Percentiles rank a stretch among this genome's conserved stretches.
phyloP scores from a whole-genome alignment of 139 green algal species.

The Chlorella sp. region DNA sequence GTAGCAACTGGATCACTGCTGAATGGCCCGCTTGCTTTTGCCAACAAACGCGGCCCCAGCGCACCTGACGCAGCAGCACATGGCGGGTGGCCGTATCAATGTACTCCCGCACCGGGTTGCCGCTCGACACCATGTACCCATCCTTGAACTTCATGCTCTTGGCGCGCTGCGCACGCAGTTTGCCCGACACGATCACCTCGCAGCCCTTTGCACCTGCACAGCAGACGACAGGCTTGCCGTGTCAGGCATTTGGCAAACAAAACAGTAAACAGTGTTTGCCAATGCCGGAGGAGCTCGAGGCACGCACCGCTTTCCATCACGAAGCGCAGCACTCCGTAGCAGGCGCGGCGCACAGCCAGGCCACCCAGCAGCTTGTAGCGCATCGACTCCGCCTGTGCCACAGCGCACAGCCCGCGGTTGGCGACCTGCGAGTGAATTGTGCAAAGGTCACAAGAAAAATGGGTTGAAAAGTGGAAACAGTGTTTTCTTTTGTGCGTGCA shows the following conservation, averaged over 20 bases:
- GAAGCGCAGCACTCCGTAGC: slow-evolving; percentile 99
- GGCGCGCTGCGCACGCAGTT: slow-evolving; percentile 96
- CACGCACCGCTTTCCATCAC: slow-evolving; percentile 92
- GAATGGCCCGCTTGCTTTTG: no score
- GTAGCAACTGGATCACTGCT: no score
- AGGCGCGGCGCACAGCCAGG: slow-evolving; percentile 96
- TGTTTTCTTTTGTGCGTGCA: no score
- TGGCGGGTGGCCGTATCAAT: slow-evolving; percentile 96
- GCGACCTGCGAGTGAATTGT: slow-evolving; percentile 52
- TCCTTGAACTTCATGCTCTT: slow-evolving; percentile 99
- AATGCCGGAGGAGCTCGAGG: no score
- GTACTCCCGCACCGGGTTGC: slow-evolving; percentile 91
- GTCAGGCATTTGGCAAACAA: no score
- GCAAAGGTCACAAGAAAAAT: no score
- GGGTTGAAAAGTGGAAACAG: neutral
- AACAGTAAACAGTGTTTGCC: no score
- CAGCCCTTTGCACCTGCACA: slow-evolving; percentile 96
- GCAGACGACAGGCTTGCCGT: no score
- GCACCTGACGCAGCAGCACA: slow-evolving; percentile 94
- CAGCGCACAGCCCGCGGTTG: slow-evolving; percentile 98
- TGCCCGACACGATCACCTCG: slow-evolving; percentile 99
- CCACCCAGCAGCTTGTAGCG: slow-evolving; percentile 99
- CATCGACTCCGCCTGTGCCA: slow-evolving; percentile 98
- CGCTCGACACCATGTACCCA: slow-evolving; percentile 95
- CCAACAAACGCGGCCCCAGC: neutral